Evolutionary conservation across 495 filamentous ascomycete species (phyloP).

Genomic region (Cryomyces antarcticus): DNA sequence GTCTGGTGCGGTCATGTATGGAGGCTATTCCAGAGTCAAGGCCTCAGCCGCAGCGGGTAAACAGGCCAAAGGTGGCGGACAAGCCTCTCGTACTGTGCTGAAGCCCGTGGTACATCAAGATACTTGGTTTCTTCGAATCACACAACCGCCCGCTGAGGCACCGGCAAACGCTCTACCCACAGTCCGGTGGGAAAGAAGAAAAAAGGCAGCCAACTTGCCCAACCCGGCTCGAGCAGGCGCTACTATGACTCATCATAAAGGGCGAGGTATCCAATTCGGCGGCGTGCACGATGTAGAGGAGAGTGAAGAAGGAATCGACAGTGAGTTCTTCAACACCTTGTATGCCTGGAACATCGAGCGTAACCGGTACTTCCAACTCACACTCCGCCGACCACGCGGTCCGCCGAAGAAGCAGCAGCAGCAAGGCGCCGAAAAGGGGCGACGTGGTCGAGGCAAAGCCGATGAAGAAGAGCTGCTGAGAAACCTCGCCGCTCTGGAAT

Average conservation of each 20-base stretch:
- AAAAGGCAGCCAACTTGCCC: conserved; percentile 77
- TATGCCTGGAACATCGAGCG: conserved; percentile 86
- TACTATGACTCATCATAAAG: conserved; percentile 83
- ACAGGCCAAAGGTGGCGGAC: conserved; percentile 39
- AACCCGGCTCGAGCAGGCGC: conserved; percentile 67
- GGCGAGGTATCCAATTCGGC: conserved; percentile 80
- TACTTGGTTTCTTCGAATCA: conserved; percentile 78
- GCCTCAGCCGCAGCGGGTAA: conserved; percentile 29
- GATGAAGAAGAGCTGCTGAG: conserved; percentile 77
- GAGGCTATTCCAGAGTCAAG: conserved; percentile 86
- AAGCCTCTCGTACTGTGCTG: conserved; percentile 41
- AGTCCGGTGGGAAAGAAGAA: conserved; percentile 78
- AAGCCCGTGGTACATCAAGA: conserved; percentile 83
- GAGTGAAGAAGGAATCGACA: conserved; percentile 86
- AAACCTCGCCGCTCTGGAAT: conserved; percentile 64
- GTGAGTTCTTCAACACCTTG: conserved; percentile 80
- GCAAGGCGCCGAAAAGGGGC: conserved; percentile 33
- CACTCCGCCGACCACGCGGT: conserved; percentile 46
- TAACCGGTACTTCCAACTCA: conserved; percentile 77
- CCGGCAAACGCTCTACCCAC: conserved; percentile 38
- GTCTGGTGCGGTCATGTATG: conserved; percentile 68
- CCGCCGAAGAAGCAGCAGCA: conserved; percentile 35
- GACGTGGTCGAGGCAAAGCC: conserved; percentile 52
- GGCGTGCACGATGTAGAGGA: conserved; percentile 89
- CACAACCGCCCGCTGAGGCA: conserved; percentile 42